Evolutionary conservation across 23 red algal genomes (phyloP), one percentile per base, ranked within the genome.

Genomic region (Gracilaria gracilis): DNA sequence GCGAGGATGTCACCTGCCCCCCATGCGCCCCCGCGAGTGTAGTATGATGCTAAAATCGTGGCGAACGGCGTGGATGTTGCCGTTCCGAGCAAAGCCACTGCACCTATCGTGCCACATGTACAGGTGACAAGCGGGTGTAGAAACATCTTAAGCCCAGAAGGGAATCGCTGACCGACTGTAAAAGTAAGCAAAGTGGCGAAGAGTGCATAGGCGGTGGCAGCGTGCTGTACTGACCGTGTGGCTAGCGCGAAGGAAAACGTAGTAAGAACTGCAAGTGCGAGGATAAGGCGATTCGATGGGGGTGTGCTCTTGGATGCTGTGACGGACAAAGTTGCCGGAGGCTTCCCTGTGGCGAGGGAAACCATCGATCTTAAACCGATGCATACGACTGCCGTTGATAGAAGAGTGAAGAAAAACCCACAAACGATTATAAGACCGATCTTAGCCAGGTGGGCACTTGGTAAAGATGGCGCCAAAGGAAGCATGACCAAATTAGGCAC

Each of bases 401-500:
- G 50, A 7, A 96, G 75, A 24, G 94, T 87, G 44, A 76, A 57
- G 66, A 81, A 61, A 38, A 90, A 94, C 21, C 91, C 93, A 32
- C 62, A 86, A 28, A 95, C 79, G 42, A 98, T 65, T 48, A 98
- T 75, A 27, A 82, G 16, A 15, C 35, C 84, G 31, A 95, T 71
- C 44, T 84, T 86, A 8, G 88, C 57, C 19, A 96, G 29, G 57
- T 95, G 90, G 24, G 93, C 91, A 24, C 82, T 61, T 17, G 87
- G 88, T 29, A 88, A 80, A 14, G 84, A 55, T 24, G 89, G 84
- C 14, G 95, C 94, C 15, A 93, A 44, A 1, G 97, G 97, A 27
- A 99, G 93, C 91, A 96, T 89, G 57, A 99, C 91, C 61, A 99
- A 90, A 66, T 95, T 99, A 20, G 97, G 97, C 17, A 95, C 97